A percentile compares a stretch with the other conserved stretches of the same genome.
phyloP scores from a whole-genome alignment of 176 grass and related monocot species.

The Bonia amplexicaulis region DNA sequence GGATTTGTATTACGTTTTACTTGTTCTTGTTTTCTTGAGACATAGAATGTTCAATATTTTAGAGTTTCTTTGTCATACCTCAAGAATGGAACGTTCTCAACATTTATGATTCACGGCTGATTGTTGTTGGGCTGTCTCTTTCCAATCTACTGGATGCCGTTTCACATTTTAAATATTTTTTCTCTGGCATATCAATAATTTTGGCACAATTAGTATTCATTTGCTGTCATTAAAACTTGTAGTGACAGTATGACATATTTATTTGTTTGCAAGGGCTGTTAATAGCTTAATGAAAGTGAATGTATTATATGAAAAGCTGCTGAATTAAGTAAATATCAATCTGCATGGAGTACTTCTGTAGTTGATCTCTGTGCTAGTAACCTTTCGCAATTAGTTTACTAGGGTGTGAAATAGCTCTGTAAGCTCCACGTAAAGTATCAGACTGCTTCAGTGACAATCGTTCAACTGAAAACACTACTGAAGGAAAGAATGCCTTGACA shows the following conservation, averaged over 20 bases:
- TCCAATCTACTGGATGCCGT: slow-evolving; percentile 13
- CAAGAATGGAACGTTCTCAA: neutral
- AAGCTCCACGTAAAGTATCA: neutral
- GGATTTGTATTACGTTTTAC: neutral
- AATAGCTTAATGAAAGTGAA: neutral
- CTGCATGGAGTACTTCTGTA: neutral
- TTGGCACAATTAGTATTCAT: neutral
- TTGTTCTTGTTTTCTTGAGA: neutral
- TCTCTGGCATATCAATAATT: neutral
- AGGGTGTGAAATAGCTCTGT: neutral
- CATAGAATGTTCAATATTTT: neutral
- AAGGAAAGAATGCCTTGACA: neutral
- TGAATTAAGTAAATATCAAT: slow-evolving; percentile 9
- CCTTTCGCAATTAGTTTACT: neutral
- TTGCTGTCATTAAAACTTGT: neutral
- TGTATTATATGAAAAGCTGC: neutral
- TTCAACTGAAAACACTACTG: slow-evolving; percentile 4
- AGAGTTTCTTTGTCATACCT: neutral
- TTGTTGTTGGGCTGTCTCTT: slow-evolving; percentile 22
- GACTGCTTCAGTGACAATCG: neutral
- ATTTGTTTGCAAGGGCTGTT: neutral
- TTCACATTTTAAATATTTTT: slow-evolving; percentile 18
- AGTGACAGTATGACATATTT: neutral
- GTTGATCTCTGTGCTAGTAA: neutral
- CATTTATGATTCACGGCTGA: slow-evolving; percentile 21